Conservation (phyloP, 2,329 filamentous ascomycete species). For the Clarireedia monteithiana region DNA sequence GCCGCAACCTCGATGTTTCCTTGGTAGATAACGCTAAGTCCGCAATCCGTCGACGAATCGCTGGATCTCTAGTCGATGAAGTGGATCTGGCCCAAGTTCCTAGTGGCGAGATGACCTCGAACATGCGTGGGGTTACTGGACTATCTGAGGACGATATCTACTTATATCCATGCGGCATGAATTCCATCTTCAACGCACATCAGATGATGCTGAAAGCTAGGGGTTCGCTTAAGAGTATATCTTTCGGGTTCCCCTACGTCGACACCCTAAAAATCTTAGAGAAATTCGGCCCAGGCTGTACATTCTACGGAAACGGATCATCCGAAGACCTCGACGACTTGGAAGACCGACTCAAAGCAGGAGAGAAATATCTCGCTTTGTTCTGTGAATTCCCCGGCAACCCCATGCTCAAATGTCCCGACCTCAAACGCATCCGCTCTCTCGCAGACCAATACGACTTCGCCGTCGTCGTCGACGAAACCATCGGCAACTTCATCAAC, state of each 20-base stretch:
- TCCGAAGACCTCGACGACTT: constrained; percentile 75
- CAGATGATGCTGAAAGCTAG: constrained; percentile 60
- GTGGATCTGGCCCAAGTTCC: constrained; percentile 54
- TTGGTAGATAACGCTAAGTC: constrained; percentile 76
- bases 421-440: constrained; percentile 70
- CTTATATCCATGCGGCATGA: constrained; percentile 87
- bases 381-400: constrained; percentile 97
- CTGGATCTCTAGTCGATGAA: constrained; percentile 71
- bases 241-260: constrained; percentile 95
- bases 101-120: constrained; percentile 40
- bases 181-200: constrained; percentile 85
- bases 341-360: constrained; percentile 59
- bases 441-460: constrained; percentile 83
- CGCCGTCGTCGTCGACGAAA: constrained; percentile 88
- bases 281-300: constrained; percentile 84
- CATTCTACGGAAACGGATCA: constrained; percentile 81
- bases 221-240: constrained; percentile 66
- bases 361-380: constrained; percentile 71
- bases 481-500: constrained; percentile 93
- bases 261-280: constrained; percentile 92
- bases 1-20: constrained; percentile 76
- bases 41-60: constrained; percentile 80
- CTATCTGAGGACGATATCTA: constrained; percentile 84
- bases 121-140: constrained; percentile 49
- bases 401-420: constrained; percentile 76